phyloP scores from a whole-genome alignment of 345 rosid species.

The Eucalyptus guilfoylei region DNA sequence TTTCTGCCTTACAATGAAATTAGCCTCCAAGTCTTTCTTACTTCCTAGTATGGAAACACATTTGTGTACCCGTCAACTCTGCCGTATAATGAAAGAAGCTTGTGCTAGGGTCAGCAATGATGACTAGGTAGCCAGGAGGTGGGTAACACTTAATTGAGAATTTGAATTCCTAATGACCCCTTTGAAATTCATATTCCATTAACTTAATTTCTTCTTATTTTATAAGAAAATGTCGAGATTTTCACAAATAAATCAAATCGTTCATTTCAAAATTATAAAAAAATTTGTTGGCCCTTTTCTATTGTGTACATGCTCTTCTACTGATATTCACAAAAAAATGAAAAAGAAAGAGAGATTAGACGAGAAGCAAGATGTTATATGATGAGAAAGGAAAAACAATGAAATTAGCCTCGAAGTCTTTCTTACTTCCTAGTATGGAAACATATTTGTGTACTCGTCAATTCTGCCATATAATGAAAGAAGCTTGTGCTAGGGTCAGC shows the following conservation, averaged over 20 bases:
- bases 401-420: background rate
- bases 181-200: background rate
- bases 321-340: background rate
- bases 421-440: too few species aligned
- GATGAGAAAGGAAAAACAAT: background rate
- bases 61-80: too few species aligned
- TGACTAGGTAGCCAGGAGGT: background rate
- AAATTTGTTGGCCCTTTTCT: background rate
- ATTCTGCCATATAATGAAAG: too few species aligned
- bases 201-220: background rate
- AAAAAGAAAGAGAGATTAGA: background rate
- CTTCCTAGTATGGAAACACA: too few species aligned
- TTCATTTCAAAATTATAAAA: background rate
- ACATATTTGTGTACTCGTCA: too few species aligned
- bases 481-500: too few species aligned
- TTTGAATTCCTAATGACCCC: background rate
- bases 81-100: background rate
- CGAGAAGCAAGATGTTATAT: background rate
- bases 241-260: background rate
- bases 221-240: background rate
- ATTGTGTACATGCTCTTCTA: background rate
- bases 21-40: too few species aligned
- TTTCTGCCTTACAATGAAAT: too few species aligned
- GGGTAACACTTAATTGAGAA: background rate
- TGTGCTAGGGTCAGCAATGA: too few species aligned